Percentiles rank a stretch among this genome's conserved stretches.
phyloP scores from a whole-genome alignment of 140 eudicot species.

The Bidens hawaiensis region DNA sequence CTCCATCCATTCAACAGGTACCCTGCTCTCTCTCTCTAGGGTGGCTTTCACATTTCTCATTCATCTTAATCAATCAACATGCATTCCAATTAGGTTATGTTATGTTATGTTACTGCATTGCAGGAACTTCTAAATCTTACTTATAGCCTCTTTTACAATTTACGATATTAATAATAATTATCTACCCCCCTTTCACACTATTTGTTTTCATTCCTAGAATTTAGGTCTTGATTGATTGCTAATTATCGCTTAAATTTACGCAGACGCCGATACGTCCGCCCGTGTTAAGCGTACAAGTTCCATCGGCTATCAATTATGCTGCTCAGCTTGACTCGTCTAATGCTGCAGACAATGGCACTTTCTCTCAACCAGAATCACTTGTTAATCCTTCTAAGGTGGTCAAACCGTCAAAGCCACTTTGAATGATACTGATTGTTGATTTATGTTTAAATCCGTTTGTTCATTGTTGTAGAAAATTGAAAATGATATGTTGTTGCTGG shows the following conservation, averaged over 20 bases:
- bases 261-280: slow-evolving; percentile 27
- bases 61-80: neutral
- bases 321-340: slow-evolving; percentile 16
- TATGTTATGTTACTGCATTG: too few species aligned
- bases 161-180: too few species aligned
- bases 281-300: slow-evolving; percentile 31
- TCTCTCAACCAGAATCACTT: slow-evolving; percentile 29
- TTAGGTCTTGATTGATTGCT: neutral
- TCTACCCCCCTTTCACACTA: too few species aligned
- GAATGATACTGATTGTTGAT: neutral
- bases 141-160: neutral
- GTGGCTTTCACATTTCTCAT: too few species aligned
- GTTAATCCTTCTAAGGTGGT: slow-evolving; percentile 39
- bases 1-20: too few species aligned
- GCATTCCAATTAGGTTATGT: too few species aligned
- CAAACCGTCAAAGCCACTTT: slow-evolving; percentile 1
- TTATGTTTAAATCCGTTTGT: neutral
- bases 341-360: slow-evolving; percentile 29
- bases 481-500: slow-evolving; percentile 43
- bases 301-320: slow-evolving; percentile 21
- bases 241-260: neutral
- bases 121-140: too few species aligned
- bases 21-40: too few species aligned
- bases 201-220: too few species aligned
- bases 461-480: slow-evolving; percentile 56